Evolutionary conservation across 176 grass and related monocot genomes (phyloP), one percentile per base, ranked within the genome.

Genomic region (Aegilops speltoides): DNA sequence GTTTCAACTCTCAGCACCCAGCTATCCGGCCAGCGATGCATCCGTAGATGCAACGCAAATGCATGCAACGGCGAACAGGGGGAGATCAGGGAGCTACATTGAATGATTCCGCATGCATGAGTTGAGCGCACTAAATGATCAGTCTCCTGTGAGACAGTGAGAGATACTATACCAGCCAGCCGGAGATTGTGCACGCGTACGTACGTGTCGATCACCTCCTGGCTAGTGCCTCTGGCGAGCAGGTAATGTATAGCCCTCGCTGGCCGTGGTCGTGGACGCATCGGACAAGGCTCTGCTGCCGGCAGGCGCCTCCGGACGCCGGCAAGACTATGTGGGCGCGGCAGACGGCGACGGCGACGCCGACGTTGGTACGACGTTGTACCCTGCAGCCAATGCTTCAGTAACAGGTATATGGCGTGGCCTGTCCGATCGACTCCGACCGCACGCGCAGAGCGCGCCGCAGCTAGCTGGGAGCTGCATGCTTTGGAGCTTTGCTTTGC

Each of bases 251-350:
- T 68, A 4, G 31, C 4, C 7, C 14, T 16, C 65, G 67, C 8
- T 26, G 15, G 72, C 41, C 1, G n/a, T 28, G 72, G 43, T 76
- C 73, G 43, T 50, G 41, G 43, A 50, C 19, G 25, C 24, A 50
- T 76, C 45, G 46, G 73, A 54, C 43, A 76, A 17, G 25, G 3
- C 73, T 54, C 73, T 76, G 73, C 73, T 25, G 72, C 72, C 72
- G 40, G 37, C 33, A 38, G 68, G 68, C 19, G 48, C 48, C 48
- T 52, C 48, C 68, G 23, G 37, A 46, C 38, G 71, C 73, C 73
- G 73, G 73, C 73, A 52, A 56, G 46, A 2, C 1, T 3, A 32
- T 54, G 73, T 76, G 73, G 45, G 45, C 43, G 41, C 25, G 0
- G 15, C 73, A 54, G 41, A 0, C 10, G 6, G 32, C 13, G 22